These are phyloP conservation scores for Golovinomyces cichoracearum DNA, from an alignment of 2,329 filamentous ascomycete genomes.

Conservation along the genomic window DNA sequence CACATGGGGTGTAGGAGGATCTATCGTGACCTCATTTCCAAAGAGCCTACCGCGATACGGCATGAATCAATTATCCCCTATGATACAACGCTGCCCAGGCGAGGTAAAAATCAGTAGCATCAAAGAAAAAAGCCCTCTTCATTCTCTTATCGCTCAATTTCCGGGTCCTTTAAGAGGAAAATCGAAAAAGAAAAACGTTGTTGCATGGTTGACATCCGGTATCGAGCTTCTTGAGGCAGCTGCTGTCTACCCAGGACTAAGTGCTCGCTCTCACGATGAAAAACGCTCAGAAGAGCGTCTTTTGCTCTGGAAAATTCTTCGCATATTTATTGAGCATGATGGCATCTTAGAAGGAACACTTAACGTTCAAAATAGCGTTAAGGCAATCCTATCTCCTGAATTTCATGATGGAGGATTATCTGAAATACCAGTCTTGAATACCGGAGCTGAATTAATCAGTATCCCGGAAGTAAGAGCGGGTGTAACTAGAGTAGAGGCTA, in stretches of 20 bases:
- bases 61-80: conserved; percentile 38
- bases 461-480: conserved; percentile 16
- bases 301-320: conserved; percentile 66
- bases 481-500: conserved; percentile 32
- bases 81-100: conserved; percentile 58
- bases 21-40: conserved; percentile 62
- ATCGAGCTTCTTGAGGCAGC: conserved; percentile 47
- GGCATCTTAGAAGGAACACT: conserved; percentile 50
- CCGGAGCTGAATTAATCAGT: conserved; percentile 18
- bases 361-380: conserved; percentile 46
- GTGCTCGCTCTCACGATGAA: conserved; percentile 29
- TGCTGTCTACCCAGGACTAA: conserved; percentile 17
- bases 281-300: conserved; percentile 57
- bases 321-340: conserved; percentile 63
- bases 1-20: conserved; percentile 67
- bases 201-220: conserved; percentile 52
- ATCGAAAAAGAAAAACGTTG: conserved; percentile 80
- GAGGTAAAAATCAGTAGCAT: conserved; percentile 54
- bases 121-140: conserved; percentile 45
- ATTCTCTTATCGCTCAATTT: conserved; percentile 52
- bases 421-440: conserved; percentile 14
- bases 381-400: conserved; percentile 43
- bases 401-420: conserved; percentile 13
- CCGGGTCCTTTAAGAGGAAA: conserved; percentile 76
- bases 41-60: conserved; percentile 70